Evolutionary conservation across 805 yeast species (phyloP).

Genomic region (Clavispora santaluciae): DNA sequence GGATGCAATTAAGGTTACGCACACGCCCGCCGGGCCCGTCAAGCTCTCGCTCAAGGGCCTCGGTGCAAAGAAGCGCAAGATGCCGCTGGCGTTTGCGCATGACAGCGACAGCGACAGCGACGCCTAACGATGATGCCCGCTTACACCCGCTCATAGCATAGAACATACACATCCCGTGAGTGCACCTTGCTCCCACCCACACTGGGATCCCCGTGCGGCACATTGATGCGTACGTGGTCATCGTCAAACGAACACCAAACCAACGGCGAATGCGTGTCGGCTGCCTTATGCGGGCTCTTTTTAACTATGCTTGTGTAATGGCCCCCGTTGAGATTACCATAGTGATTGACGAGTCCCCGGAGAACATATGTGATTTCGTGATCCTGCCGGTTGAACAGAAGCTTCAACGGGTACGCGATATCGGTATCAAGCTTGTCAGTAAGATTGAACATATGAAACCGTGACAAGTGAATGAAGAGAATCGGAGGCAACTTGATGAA

Average conservation of each 20-base stretch:
- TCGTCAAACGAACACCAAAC: constrained; percentile 77
- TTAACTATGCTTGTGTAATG: constrained; percentile 70
- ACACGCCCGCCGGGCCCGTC: constrained; percentile 1
- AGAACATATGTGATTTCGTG: constrained; percentile 44
- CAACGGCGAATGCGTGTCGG: constrained; percentile 33
- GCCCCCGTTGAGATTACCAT: constrained; percentile 66
- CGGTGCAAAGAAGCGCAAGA: constrained; percentile 2
- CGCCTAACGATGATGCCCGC: no score
- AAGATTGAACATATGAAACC: constrained; percentile 45
- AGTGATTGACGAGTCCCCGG: constrained; percentile 64
- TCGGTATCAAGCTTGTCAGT: constrained; percentile 48
- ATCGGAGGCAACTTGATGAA: constrained; percentile 36
- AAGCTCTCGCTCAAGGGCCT: constrained; percentile 12
- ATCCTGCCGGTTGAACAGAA: constrained; percentile 39
- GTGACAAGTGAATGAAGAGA: constrained; percentile 36
- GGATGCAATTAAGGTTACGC: neutral
- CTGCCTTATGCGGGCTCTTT: constrained; percentile 23
- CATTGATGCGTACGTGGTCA: constrained; percentile 46
- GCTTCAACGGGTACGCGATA: constrained; percentile 51
- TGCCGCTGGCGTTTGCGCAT: constrained; percentile 5
- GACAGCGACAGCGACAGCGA: constrained; percentile 5
- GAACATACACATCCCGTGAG: constrained; percentile 61
- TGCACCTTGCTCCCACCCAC: constrained; percentile 30
- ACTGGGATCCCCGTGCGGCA: constrained; percentile 44
- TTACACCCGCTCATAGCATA: constrained; percentile 52